Evolutionary conservation across 345 rosid genomes (phyloP).

Genomic region (Dovyalis caffra): DNA sequence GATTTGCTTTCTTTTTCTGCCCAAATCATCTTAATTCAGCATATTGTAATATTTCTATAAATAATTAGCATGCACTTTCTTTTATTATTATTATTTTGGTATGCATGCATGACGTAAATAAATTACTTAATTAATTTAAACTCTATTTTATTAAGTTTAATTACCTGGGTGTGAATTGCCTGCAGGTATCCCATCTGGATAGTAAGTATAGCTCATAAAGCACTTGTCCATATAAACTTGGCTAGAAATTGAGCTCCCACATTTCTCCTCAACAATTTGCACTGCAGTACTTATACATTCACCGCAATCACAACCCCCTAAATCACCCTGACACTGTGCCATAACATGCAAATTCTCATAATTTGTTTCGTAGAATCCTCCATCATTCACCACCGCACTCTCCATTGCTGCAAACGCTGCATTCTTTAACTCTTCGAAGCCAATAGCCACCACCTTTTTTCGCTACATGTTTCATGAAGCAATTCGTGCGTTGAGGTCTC

Average conservation of each 20-base stretch:
- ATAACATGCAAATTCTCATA: constrained; percentile 40
- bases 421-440: constrained; percentile 46
- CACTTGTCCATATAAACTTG: constrained; percentile 57
- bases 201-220: constrained; percentile 46
- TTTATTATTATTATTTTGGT: too few relatives aligned
- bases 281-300: constrained; percentile 56
- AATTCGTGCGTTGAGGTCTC: constrained; percentile 28
- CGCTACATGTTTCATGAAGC: constrained; percentile 51
- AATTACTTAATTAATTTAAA: too few relatives aligned
- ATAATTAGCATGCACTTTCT: too few relatives aligned
- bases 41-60: too few relatives aligned
- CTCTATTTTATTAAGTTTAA: too few relatives aligned
- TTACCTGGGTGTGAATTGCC: constrained; percentile 33
- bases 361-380: constrained; percentile 41
- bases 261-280: constrained; percentile 46
- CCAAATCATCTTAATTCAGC: background rate
- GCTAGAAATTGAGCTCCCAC: constrained; percentile 46
- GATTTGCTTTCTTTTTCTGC: background rate
- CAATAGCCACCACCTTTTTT: constrained; percentile 29
- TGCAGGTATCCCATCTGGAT: constrained; percentile 30
- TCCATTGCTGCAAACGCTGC: constrained; percentile 48
- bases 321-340: constrained; percentile 68
- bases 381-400: constrained; percentile 31
- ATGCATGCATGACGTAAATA: too few relatives aligned
- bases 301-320: constrained; percentile 53